Conservation (phyloP, 257 asterid genomes). For the Agastache rugosa region DNA sequence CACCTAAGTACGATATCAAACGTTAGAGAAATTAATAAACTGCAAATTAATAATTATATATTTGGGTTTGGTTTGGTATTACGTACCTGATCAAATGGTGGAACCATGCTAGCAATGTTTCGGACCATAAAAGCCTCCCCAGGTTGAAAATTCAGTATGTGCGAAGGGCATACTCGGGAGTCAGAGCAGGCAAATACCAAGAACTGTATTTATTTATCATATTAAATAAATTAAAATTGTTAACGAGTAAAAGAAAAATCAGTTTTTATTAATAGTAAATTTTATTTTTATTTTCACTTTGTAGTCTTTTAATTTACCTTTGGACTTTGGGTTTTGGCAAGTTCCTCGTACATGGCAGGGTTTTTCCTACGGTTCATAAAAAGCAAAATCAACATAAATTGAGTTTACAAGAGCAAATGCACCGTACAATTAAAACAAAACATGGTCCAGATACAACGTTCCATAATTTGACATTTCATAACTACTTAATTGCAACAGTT, state of each 20-base stretch:
- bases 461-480: not conserved
- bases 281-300: not conserved
- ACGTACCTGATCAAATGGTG: slow-evolving; percentile 62
- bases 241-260: too few relatives aligned
- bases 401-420: not conserved
- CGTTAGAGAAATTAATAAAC: not conserved
- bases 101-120: slow-evolving; percentile 71
- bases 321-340: slow-evolving; percentile 53
- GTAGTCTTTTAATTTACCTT: slow-evolving; percentile 39
- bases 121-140: slow-evolving; percentile 71
- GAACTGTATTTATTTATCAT: slow-evolving; percentile 39
- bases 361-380: slow-evolving; percentile 39
- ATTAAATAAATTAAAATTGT: not conserved
- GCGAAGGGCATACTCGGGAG: slow-evolving; percentile 69
- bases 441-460: not conserved
- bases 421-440: not conserved
- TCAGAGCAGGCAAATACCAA: slow-evolving; percentile 74
- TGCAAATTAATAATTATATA: not conserved
- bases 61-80: not conserved
- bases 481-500: not conserved
- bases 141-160: slow-evolving; percentile 57
- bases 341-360: slow-evolving; percentile 44
- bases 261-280: too few relatives aligned
- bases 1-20: not conserved
- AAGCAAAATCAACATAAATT: not conserved